phyloP scores from a whole-genome alignment of 2,329 filamentous ascomycete species.

The Fusarium nanum region DNA sequence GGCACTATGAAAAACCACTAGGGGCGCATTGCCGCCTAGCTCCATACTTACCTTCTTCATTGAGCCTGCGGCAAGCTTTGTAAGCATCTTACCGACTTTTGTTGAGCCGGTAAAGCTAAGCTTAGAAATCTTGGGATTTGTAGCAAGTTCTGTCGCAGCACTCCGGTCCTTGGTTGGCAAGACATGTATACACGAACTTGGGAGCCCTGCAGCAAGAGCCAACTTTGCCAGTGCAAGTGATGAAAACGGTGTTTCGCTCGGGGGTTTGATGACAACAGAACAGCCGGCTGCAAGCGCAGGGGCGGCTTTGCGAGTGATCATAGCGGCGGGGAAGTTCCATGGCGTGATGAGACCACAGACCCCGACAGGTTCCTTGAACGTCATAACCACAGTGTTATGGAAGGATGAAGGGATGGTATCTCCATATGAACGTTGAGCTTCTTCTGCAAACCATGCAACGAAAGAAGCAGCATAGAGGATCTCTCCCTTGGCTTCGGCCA shows the following conservation, averaged over 20 bases:
- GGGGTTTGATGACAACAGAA: constrained; percentile 79
- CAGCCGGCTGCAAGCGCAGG: constrained; percentile 78
- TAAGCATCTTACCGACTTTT: constrained; percentile 70
- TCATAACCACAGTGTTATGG: constrained; percentile 73
- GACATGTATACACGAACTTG: constrained; percentile 52
- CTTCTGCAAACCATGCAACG: constrained; percentile 67
- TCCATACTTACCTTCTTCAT: constrained; percentile 77
- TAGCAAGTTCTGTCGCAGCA: constrained; percentile 47
- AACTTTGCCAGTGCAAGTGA: constrained; percentile 77
- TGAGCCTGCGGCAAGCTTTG: constrained; percentile 68
- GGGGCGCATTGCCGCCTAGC: constrained; percentile 75
- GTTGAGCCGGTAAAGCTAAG: constrained; percentile 78
- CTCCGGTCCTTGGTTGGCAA: constrained; percentile 46
- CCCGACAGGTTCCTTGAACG: constrained; percentile 66
- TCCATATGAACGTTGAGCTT: constrained; percentile 65
- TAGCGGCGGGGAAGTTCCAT: constrained; percentile 47
- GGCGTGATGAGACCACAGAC: constrained; percentile 61
- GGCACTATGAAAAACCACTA: constrained; percentile 75
- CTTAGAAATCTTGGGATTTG: constrained; percentile 57
- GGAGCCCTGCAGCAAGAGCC: constrained; percentile 77
- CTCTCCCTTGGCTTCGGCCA: constrained; percentile 64
- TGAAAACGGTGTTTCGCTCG: constrained; percentile 79
- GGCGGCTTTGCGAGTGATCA: constrained; percentile 55
- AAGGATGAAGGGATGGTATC: constrained; percentile 68
- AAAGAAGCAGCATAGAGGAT: constrained; percentile 66